Percentiles rank a stretch among this genome's conserved stretches.
These are phyloP conservation scores for Aurantiochytrium sp. DNA, from an alignment of 108 stramenopile species.

Conservation along the genomic window DNA sequence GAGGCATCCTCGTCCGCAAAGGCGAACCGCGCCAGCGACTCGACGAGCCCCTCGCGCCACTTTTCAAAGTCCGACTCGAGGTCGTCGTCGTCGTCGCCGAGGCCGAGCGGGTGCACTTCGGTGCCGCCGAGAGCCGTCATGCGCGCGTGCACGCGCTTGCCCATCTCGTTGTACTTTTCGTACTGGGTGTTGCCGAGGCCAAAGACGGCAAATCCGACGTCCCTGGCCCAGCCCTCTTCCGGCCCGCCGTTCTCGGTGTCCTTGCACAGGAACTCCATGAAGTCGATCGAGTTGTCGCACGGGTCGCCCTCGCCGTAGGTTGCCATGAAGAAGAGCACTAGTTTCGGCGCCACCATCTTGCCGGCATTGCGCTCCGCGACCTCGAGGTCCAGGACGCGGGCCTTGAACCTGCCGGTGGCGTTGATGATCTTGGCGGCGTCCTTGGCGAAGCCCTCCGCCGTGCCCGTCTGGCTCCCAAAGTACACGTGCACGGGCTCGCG, in stretches of 20 bases:
- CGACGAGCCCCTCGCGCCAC: slow-evolving; percentile 86
- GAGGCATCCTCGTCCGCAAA: not conserved
- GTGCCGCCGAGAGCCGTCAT: slow-evolving; percentile 69
- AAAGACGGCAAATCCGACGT: slow-evolving; percentile 80
- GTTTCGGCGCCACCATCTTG: slow-evolving; percentile 51
- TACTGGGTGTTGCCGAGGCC: slow-evolving; percentile 96
- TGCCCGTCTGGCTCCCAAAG: slow-evolving; percentile 96
- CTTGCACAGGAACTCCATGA: slow-evolving; percentile 66
- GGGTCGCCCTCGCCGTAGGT: slow-evolving; percentile 99
- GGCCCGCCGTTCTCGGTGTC: not conserved
- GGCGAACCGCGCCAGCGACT: slow-evolving; percentile 42
- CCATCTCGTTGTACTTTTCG: slow-evolving; percentile 93
- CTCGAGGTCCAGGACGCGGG: slow-evolving; percentile 78
- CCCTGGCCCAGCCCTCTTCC: slow-evolving; percentile 43
- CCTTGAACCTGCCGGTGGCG: slow-evolving; percentile 69
- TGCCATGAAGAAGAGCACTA: slow-evolving; percentile 72
- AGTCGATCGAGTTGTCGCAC: slow-evolving; percentile 85
- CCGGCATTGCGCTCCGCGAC: slow-evolving; percentile 26
- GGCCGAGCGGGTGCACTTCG: slow-evolving; percentile 64
- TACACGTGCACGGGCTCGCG: slow-evolving; percentile 59
- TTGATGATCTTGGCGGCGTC: slow-evolving; percentile 70
- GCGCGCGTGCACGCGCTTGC: slow-evolving; percentile 71
- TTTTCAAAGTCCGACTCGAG: slow-evolving; percentile 92
- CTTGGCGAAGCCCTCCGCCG: slow-evolving; percentile 90
- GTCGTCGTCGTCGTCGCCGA: slow-evolving; percentile 91